These are phyloP conservation scores for Hypoxylon lenormandii DNA, from an alignment of 495 filamentous ascomycete genomes.

Conservation along the genomic window DNA sequence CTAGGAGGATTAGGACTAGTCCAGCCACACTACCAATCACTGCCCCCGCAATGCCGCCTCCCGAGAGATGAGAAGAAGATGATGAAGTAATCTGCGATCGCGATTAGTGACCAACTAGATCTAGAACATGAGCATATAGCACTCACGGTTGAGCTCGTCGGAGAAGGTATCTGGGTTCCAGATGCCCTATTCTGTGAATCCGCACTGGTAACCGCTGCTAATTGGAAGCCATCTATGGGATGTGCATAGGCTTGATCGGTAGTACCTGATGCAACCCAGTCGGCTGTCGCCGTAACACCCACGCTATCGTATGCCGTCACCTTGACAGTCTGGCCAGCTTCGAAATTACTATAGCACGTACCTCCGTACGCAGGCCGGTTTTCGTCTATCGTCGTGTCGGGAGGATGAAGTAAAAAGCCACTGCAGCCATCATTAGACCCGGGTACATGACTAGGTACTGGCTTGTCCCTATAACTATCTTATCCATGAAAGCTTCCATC, in stretches of 20 bases:
- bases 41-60: constrained; percentile 28
- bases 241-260: constrained; percentile 42
- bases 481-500: background rate
- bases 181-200: constrained; percentile 2
- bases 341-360: constrained; percentile 38
- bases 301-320: constrained; percentile 36
- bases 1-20: constrained; percentile 14
- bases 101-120: background rate
- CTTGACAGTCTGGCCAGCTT: constrained; percentile 22
- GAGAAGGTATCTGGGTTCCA: constrained; percentile 4
- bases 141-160: background rate
- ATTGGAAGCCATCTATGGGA: constrained; percentile 35
- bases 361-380: constrained; percentile 43
- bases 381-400: constrained; percentile 18
- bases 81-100: background rate
- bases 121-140: background rate
- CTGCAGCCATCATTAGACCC: constrained; percentile 26
- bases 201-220: constrained; percentile 11
- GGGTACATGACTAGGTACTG: too few species aligned
- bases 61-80: constrained; percentile 14
- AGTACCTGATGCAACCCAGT: constrained; percentile 28
- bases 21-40: constrained; percentile 25
- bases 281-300: constrained; percentile 26
- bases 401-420: constrained; percentile 35
- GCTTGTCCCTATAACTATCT: background rate